Percentiles rank a stretch among this genome's conserved stretches.
Evolutionary conservation across 345 rosid genomes (phyloP).

Genomic region (Gossypium rotundifolium): DNA sequence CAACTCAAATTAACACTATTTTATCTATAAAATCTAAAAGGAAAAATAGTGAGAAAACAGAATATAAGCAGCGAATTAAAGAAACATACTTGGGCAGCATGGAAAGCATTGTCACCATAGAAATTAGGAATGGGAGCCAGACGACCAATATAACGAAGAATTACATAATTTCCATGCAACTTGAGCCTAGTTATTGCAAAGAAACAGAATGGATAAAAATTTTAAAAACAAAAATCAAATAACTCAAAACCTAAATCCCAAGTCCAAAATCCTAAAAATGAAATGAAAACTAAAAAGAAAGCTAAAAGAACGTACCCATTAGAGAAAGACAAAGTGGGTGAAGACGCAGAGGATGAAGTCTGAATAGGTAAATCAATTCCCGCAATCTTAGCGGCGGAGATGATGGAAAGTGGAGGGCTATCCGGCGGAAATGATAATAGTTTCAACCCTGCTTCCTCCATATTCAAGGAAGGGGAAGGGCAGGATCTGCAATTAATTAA

Average conservation of each 20-base stretch:
- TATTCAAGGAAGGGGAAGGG: not conserved
- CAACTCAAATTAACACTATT: not conserved
- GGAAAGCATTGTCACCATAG: not conserved
- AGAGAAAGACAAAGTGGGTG: not conserved
- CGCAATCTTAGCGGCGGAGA: not conserved
- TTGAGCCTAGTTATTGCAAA: not conserved
- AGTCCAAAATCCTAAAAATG: not conserved
- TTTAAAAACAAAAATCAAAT: not conserved
- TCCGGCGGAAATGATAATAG: not conserved
- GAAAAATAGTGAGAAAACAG: not conserved
- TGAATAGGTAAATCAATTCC: not conserved
- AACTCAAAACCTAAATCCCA: not conserved
- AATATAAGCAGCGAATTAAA: not conserved
- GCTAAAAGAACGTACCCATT: not conserved
- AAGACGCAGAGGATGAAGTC: not conserved
- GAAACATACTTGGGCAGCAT: not conserved
- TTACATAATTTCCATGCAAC: not conserved
- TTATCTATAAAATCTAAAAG: not conserved
- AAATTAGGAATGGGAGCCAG: not conserved
- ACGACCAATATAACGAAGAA: conserved; percentile 8
- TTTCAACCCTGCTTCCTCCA: not conserved
- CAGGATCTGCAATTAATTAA: not conserved
- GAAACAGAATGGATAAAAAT: not conserved
- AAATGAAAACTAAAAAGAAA: not conserved
- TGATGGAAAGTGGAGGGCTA: conserved; percentile 5